Evolutionary conservation across 805 yeast species (phyloP).

Genomic region (Kuraishia capsulata): DNA sequence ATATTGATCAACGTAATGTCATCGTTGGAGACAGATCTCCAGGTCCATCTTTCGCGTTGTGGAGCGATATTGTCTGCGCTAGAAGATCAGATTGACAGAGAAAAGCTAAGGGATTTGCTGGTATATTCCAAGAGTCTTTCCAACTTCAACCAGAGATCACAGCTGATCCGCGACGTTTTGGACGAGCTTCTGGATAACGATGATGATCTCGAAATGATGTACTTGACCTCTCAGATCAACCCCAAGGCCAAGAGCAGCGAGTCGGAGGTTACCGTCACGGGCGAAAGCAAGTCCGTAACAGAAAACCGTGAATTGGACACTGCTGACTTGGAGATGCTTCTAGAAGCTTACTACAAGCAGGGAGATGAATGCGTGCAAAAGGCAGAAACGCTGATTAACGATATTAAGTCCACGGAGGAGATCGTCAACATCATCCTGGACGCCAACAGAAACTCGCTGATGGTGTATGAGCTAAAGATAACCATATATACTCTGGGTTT

Average conservation of each 20-base stretch:
- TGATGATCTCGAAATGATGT: constrained; percentile 77
- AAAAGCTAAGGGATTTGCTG: constrained; percentile 61
- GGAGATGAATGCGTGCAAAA: constrained; percentile 92
- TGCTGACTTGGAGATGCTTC: constrained; percentile 76
- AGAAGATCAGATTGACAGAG: constrained; percentile 75
- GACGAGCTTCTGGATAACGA: constrained; percentile 83
- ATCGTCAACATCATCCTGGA: constrained; percentile 86
- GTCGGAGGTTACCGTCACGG: neutral
- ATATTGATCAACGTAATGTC: constrained; percentile 76
- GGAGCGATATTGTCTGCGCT: constrained; percentile 57
- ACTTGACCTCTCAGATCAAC: constrained; percentile 38
- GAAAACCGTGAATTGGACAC: constrained; percentile 15
- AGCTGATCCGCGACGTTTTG: constrained; percentile 68
- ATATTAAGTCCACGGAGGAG: constrained; percentile 86
- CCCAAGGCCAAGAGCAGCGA: neutral
- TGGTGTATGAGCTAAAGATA: constrained; percentile 78
- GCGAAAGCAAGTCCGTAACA: neutral
- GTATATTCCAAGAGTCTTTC: constrained; percentile 65
- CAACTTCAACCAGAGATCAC: constrained; percentile 64
- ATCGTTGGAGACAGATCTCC: constrained; percentile 66
- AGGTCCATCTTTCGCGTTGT: constrained; percentile 46
- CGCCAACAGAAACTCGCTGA: constrained; percentile 81
- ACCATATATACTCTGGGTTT: constrained; percentile 79
- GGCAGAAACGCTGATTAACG: constrained; percentile 72
- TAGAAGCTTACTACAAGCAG: constrained; percentile 85